Percentiles rank a stretch among this genome's conserved stretches.
Conservation (phyloP, 179 eudicot genomes). For the Silene coronaria region DNA sequence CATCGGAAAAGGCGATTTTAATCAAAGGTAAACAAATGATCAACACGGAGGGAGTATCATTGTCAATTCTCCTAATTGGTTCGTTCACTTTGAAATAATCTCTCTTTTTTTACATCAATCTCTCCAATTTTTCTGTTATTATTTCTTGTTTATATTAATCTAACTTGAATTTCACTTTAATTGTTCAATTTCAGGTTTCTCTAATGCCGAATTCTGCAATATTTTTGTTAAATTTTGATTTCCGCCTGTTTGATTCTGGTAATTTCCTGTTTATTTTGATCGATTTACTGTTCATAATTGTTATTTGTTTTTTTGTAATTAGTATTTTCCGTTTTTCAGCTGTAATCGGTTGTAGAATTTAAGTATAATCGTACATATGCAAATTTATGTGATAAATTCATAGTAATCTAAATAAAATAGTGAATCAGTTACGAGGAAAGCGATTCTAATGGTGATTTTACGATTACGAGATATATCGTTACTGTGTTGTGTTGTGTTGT, state of each 20-base stretch:
- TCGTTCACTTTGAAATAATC: not conserved
- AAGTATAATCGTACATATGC: no score
- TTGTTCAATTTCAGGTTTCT: not conserved
- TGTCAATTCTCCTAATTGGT: not conserved
- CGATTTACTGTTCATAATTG: not conserved
- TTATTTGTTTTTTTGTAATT: not conserved
- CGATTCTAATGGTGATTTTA: no score
- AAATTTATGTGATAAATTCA: no score
- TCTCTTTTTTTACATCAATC: no score
- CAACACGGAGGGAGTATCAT: no score
- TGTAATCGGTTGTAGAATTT: not conserved
- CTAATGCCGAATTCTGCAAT: not conserved
- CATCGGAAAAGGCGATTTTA: no score
- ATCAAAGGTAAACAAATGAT: no score
- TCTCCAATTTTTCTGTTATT: not conserved
- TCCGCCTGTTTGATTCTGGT: not conserved
- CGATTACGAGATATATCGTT: no score
- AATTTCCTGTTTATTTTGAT: not conserved
- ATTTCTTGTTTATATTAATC: not conserved
- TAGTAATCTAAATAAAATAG: no score
- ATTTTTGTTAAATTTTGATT: not conserved
- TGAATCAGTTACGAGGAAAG: no score
- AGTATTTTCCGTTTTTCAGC: not conserved
- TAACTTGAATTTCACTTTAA: not conserved
- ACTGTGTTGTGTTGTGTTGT: no score